Base-by-base conservation (phyloP, 2,329 filamentous ascomycete species). In the Trichoderma aggressivum region DNA sequence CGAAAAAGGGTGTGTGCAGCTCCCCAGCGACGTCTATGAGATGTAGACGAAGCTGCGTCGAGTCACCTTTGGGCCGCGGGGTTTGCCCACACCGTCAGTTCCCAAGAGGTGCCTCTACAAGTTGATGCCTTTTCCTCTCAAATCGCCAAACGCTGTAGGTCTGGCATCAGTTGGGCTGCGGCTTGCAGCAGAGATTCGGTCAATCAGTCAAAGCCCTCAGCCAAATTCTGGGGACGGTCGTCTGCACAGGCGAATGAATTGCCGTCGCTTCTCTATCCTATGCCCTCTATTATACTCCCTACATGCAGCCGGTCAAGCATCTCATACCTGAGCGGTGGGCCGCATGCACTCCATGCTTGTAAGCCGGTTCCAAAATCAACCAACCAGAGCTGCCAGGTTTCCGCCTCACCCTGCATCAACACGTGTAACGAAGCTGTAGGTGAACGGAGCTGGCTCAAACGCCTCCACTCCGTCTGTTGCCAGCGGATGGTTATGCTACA, bases 361-460 rank as follows among this genome's bases (percentile, higher is more conserved):
- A 67, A 60, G 53, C 55, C 14, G 2, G 28, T 59, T 53, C 63
- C 30, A 12, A 26, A 26, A 24, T 36, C 67, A 47, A 26, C 67
- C 67, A 70, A 70, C 67, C 67, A 70, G 30, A 34, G 26, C 12
- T 5, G 43, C 34, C 39, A 53, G 59, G 8, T 14, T n/a, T 18
- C 18, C 67, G 58, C 58, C 59, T 69, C 67, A 28, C 59, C 47
- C 67, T 70, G 67, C 67, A 61, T 61, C 56, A 70, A 70, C 67
- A 70, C 67, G 67, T 70, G 67, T 61, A 62, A 39, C 58, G 58
- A 34, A 26, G 47, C 58, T 55, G 58, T 70, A 70, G 67, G 67
- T 70, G 67, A 70, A 50, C 34, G 32, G 47, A 34, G 30, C 18
- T 55, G 28, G 55, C 36, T 14, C 55, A 59, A 34, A 47, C 66